Percentiles rank a stretch among this genome's conserved stretches.
These are phyloP conservation scores for Globisporangium uncinulatum DNA, from an alignment of 352 stramenopile genomes.

Conservation along the genomic window DNA sequence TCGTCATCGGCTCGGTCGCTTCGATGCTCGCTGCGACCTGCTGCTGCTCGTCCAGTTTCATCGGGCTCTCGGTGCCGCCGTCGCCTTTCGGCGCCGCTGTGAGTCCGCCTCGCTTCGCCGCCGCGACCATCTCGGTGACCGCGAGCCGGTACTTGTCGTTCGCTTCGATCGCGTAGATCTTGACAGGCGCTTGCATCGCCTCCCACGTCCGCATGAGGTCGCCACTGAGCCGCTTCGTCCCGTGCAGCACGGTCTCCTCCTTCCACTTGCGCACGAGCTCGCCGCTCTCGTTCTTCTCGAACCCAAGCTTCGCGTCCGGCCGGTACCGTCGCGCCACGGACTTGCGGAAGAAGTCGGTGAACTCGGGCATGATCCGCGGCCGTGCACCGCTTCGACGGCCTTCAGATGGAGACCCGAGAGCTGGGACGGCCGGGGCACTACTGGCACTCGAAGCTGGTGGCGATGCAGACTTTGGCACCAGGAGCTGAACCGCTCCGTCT, in stretches of 20 bases:
- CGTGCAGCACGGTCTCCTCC: slow-evolving; percentile 27
- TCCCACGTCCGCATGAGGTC: slow-evolving; percentile 3
- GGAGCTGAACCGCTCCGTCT: not conserved
- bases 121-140: slow-evolving; percentile 13
- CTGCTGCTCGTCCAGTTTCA: not conserved
- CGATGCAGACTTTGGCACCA: slow-evolving; percentile 1
- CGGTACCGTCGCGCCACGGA: slow-evolving; percentile 27
- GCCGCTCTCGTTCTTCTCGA: slow-evolving; percentile 34
- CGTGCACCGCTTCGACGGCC: not conserved
- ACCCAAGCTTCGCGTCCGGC: slow-evolving; percentile 52
- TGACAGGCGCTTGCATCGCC: not conserved
- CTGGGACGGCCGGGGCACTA: slow-evolving; percentile 6
- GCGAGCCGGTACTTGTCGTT: slow-evolving; percentile 3
- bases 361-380: slow-evolving; percentile 48
- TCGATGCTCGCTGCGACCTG: not conserved
- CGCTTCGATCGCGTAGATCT: slow-evolving; percentile 4
- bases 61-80: too few relatives aligned
- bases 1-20: not conserved
- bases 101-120: not conserved
- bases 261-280: slow-evolving; percentile 64
- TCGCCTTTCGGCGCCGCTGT: not conserved
- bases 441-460: slow-evolving; percentile 20
- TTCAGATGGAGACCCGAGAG: not conserved
- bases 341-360: slow-evolving; percentile 68
- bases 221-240: not conserved